Evolutionary conservation across 2,329 filamentous ascomycete species (phyloP).

Genomic region (Colletotrichum echinochloae): DNA sequence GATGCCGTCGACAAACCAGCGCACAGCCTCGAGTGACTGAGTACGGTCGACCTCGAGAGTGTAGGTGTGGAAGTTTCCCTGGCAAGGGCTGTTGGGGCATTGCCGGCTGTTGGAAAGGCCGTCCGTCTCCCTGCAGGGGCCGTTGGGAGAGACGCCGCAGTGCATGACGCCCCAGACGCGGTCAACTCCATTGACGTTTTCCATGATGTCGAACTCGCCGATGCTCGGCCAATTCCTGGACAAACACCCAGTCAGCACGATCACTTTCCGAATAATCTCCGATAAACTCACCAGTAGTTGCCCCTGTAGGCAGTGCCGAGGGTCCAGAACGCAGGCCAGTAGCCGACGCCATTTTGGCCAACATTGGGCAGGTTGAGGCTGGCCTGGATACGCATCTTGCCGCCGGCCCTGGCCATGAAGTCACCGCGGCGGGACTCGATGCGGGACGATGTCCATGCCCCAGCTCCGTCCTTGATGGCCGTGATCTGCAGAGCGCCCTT

Average conservation of each 20-base stretch:
- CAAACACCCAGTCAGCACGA: background rate
- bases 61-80: constrained; percentile 51
- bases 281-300: constrained; percentile 46
- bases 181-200: constrained; percentile 54
- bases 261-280: background rate
- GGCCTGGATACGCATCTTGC: constrained; percentile 54
- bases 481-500: constrained; percentile 58
- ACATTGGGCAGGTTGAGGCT: constrained; percentile 52
- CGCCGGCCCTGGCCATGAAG: constrained; percentile 50
- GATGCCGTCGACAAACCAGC: constrained; percentile 52
- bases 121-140: constrained; percentile 56
- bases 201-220: constrained; percentile 61
- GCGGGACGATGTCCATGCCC: constrained; percentile 58
- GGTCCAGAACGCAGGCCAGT: constrained; percentile 61
- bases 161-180: constrained; percentile 54
- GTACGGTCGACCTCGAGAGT: constrained; percentile 50
- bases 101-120: constrained; percentile 46
- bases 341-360: constrained; percentile 53
- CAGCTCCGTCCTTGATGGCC: constrained; percentile 55
- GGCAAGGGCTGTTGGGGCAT: constrained; percentile 41
- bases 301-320: constrained; percentile 54
- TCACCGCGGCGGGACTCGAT: constrained; percentile 54
- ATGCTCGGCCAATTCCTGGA: constrained; percentile 54
- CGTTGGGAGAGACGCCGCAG: constrained; percentile 55
- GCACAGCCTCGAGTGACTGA: constrained; percentile 49